Conservation (phyloP, 164 flowering plant genomes). For the Aristolochia fimbriata region DNA sequence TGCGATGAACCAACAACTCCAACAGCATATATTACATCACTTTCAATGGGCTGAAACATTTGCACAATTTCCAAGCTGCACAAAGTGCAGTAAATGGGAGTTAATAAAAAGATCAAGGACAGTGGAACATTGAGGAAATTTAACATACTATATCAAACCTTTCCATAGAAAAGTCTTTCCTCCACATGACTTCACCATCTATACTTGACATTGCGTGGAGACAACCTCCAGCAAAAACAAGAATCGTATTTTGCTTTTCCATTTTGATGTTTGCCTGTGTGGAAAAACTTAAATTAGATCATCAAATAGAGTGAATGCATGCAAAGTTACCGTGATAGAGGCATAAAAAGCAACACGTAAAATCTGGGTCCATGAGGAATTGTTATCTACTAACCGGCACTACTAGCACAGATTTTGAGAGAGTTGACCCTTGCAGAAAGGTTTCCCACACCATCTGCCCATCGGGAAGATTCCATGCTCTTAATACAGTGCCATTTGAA, state of each 20-base stretch:
- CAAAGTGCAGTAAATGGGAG: slow-evolving; percentile 2
- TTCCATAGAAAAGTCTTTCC: slow-evolving; percentile 44
- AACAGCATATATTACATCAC: slow-evolving; percentile 45
- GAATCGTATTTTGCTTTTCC: slow-evolving; percentile 47
- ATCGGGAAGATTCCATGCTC: slow-evolving; percentile 99
- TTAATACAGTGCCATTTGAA: slow-evolving; percentile 60
- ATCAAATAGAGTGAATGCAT: not conserved
- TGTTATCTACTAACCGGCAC: slow-evolving; percentile 48
- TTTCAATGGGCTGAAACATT: slow-evolving; percentile 46
- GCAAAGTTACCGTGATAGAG: not conserved
- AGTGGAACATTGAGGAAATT: too few relatives aligned
- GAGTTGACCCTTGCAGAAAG: slow-evolving; percentile 49
- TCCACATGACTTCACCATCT: slow-evolving; percentile 86
- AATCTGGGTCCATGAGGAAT: not conserved
- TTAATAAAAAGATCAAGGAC: too few relatives aligned
- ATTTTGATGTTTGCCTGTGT: slow-evolving; percentile 51
- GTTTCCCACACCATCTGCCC: slow-evolving; percentile 99
- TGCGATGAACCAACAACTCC: slow-evolving; percentile 53
- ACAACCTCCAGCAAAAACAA: slow-evolving; percentile 61
- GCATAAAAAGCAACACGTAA: not conserved
- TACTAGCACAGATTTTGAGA: slow-evolving; percentile 53
- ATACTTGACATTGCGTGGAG: slow-evolving; percentile 81
- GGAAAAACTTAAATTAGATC: not conserved
- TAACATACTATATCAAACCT: slow-evolving; percentile 30
- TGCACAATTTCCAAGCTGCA: slow-evolving; percentile 66